These are phyloP conservation scores for Aspergillus thermomutatus DNA, from an alignment of 2,329 filamentous ascomycete species.

Conservation along the genomic window DNA sequence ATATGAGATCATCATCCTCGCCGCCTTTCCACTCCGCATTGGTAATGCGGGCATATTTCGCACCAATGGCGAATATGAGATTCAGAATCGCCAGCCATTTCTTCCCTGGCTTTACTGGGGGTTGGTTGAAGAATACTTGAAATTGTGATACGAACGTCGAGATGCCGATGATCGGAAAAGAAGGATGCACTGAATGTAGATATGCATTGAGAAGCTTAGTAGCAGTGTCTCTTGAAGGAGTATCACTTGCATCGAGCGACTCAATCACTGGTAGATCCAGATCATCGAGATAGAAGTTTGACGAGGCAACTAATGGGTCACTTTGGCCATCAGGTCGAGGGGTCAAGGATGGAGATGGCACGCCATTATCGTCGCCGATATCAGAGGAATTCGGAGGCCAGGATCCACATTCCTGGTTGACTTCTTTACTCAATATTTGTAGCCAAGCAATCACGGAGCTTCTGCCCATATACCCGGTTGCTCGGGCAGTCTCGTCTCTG, in stretches of 20 bases:
- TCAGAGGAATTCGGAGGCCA: conserved; percentile 15
- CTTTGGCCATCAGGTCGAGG: conserved; percentile 19
- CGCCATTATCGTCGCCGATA: conserved; percentile 17
- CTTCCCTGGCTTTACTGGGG: conserved; percentile 33
- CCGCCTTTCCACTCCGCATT: conserved; percentile 35
- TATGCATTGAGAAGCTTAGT: conserved; percentile 41
- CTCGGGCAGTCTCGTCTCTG: conserved; percentile 34
- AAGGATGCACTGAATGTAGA: conserved; percentile 41
- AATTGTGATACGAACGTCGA: conserved; percentile 42
- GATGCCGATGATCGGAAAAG: conserved; percentile 44
- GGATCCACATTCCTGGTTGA: conserved; percentile 23
- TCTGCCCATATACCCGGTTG: conserved; percentile 43
- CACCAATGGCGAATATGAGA: conserved; percentile 43
- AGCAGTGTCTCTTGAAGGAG: conserved; percentile 37
- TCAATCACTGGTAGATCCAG: conserved; percentile 34
- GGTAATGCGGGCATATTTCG: conserved; percentile 38
- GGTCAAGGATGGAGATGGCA: conserved; percentile 27
- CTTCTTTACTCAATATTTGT: conserved; percentile 36
- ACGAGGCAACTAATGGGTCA: conserved; percentile 26
- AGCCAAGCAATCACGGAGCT: conserved; percentile 47
- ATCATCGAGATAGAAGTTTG: conserved; percentile 42
- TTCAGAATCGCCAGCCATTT: conserved; percentile 46
- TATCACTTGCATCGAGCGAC: conserved; percentile 33
- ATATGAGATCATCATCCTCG: conserved; percentile 37
- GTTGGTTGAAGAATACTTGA: conserved; percentile 35